Base-by-base conservation (phyloP, 1,139 yeast genomes). In the Debaryomyces sp. region DNA sequence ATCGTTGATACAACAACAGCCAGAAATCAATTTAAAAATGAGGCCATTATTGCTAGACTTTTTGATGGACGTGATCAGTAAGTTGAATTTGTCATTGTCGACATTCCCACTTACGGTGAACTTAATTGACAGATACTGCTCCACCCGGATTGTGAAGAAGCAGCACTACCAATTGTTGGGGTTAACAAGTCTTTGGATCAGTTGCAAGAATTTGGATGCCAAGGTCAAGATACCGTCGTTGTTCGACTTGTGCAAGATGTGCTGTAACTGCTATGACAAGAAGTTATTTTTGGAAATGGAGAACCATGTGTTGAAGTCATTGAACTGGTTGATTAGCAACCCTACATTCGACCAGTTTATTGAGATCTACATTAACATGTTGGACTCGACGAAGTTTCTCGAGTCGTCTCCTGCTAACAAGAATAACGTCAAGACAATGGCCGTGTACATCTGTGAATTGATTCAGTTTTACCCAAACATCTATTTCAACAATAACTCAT, bases 141-240 rank as follows among this genome's bases (percentile, higher is more conserved):
- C 78, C 21, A 72, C 78, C 6, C 63, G 78, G 50, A 73, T 77
- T 43, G 82, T 81, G 48, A 76, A 77, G 60, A 77, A 77, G 52
- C 75, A 74, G 54, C 85, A 83, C 60, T 85, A 82, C 62, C 89
- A 86, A 61, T 69, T 87, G 52, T 70, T 86, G 51, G 92, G 91
- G 2, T 73, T 87, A 51, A 82, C 90, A 24, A 79, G 89, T 53
- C 70, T 87, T 44, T 87, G 94, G 95, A 78, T 86, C 45, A 79
- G 88, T 39, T 82, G 90, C 54, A 87, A 87, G 67, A 85, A 81
- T 63, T 75, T 82, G 65, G 94, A 87, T 62, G 75, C 83, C 48
- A 87, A 87, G 66, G 80, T 80, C 56, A 82, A 82, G 60, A 80
- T 85, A 43, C 89, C 90, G 26, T 71, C 81, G 18, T 64, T 82